These are phyloP conservation scores for Tanacetum coccineum DNA, from an alignment of 129 eudicot genomes.

Conservation along the genomic window DNA sequence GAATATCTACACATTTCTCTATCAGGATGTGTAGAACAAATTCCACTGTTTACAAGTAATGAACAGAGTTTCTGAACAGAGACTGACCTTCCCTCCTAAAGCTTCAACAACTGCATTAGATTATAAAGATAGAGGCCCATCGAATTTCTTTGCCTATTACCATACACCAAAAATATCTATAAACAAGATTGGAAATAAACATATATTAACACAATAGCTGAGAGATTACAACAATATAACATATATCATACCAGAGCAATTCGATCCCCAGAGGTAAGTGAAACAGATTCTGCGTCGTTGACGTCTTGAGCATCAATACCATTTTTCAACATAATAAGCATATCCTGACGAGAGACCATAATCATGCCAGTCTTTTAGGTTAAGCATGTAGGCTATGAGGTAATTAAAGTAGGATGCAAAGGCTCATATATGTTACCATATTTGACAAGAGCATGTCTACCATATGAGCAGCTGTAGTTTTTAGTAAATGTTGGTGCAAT, in stretches of 20 bases:
- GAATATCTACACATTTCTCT: no score
- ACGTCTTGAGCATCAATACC: conserved; percentile 72
- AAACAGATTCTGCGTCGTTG: conserved; percentile 49
- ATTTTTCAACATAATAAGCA: conserved; percentile 67
- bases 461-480: conserved; percentile 65
- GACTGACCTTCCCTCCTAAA: conserved; percentile 86
- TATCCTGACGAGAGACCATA: conserved; percentile 47
- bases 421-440: conserved; percentile 49
- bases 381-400: no score
- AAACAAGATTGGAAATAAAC: neutral
- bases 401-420: conserved; percentile 12
- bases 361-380: conserved; percentile 17
- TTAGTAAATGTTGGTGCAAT: conserved; percentile 82
- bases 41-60: neutral
- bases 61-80: neutral
- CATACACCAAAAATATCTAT: neutral
- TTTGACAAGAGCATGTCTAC: conserved; percentile 65
- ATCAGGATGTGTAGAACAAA: no score
- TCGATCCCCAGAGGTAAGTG: conserved; percentile 75
- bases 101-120: conserved; percentile 71
- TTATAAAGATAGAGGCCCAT: conserved; percentile 61
- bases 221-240: neutral
- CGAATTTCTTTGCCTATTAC: conserved; percentile 67
- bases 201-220: neutral
- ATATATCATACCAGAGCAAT: conserved; percentile 55